Percentiles rank a stretch among this genome's conserved stretches.
Conservation (phyloP, 176 grass and related monocot species). For the Otatea glauca region DNA sequence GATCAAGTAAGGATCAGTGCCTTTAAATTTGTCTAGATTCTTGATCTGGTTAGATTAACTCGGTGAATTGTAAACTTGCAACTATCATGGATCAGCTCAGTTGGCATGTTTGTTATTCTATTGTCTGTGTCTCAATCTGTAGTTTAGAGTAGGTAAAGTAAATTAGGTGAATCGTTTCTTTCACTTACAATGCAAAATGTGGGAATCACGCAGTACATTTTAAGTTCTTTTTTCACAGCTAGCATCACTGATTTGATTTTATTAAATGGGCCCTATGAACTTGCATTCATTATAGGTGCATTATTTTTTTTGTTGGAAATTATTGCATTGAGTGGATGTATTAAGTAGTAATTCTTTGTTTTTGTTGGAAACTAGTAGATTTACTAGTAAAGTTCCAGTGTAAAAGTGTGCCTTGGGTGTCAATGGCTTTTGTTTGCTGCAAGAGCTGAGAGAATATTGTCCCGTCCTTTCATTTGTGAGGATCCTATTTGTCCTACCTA, state of each 20-base stretch:
- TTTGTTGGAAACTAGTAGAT: neutral
- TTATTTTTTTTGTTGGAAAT: constrained; percentile 5
- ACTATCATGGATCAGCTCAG: neutral
- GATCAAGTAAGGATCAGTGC: constrained; percentile 2
- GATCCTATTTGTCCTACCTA: neutral
- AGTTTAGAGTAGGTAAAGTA: neutral
- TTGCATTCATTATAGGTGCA: neutral
- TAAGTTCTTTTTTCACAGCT: neutral
- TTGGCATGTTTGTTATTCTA: neutral
- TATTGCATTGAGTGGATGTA: neutral
- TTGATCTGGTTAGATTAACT: neutral
- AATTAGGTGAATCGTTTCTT: neutral
- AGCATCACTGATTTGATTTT: too few relatives aligned
- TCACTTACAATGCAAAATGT: neutral
- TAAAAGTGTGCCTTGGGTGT: constrained; percentile 27
- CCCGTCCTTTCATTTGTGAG: neutral
- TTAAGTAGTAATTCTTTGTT: neutral
- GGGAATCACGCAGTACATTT: neutral
- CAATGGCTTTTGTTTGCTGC: neutral
- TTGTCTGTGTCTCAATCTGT: neutral
- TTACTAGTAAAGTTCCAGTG: neutral
- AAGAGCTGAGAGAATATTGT: neutral
- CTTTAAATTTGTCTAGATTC: neutral
- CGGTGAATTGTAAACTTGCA: neutral
- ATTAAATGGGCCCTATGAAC: too few relatives aligned